Evolutionary conservation across 2,329 filamentous ascomycete species (phyloP), one percentile per base, ranked within the genome.

Genomic region (Penicillium sp.): DNA sequence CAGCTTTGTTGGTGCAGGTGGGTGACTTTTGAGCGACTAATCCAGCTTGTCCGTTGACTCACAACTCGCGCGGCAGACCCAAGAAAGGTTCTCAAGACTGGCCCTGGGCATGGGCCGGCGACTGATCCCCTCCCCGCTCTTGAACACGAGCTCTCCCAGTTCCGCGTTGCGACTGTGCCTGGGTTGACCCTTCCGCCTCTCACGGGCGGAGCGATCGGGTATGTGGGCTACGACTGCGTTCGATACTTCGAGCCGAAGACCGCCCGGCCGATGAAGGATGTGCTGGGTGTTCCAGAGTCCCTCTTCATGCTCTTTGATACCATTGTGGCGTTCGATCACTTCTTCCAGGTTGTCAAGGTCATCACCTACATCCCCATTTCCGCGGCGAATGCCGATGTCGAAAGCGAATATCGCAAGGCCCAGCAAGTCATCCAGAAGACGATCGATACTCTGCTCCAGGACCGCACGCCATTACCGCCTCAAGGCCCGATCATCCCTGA

Each of bases 221-320:
- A 97, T 65, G 88, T 97, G 4, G 90, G 90, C 37, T 98, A 98
- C 62, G 93, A 98, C 64, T 98, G 93, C 66, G 87, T 98, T 57
- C 83, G 84, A 60, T 97, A 97, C 70, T 98, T 98, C 56, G 93
- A 98, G 74, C 93, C 93, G 47, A 94, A 90, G 76, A 97, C 93
- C n/a, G 83, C 83, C 17, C 80, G 89, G 34, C 81, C 87, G 2
- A 81, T 96, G 74, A 84, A 93, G 67, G 93, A 98, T 67, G 78
- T 94, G 19, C 77, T 97, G 15, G 73, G 84, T 45, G 87, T 97
- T 28, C 93, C 93, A 0, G 93, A 98, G 74, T 90, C 87, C 43
- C 74, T 97, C 19, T 97, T 98, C 65, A 97, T 97, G 87, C 77
- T 98, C 10, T 97, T 88, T 66, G 87, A 97, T 64, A 96, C 91